Evolutionary conservation across 768 basidiomycete species (phyloP), one percentile per base, ranked within the genome.

Genomic region (Trametes cubensis): DNA sequence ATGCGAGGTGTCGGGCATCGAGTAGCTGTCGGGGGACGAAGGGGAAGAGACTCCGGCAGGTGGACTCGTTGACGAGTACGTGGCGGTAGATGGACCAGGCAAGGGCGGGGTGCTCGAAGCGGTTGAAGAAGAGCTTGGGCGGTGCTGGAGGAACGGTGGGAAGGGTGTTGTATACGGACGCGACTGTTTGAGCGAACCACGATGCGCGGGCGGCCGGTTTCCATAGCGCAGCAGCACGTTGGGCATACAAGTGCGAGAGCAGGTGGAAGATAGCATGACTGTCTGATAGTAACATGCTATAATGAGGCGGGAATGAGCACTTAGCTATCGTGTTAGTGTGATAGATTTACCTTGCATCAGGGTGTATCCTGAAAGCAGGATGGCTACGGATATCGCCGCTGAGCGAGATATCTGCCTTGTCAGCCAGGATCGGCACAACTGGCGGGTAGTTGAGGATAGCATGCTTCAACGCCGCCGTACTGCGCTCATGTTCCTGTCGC

Each of bases 221-320:
- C 95, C 95, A 98, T 2, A 96, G 72, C 0, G 86, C 72, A 10
- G 75, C 79, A 0, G 92, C 90, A 7, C 93, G 88, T 45, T 89
- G 85, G 4, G 83, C 91, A 72, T 98, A 98, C 23, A 98, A 84
- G 69, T 95, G 92, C 0, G 92, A 90, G 4, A 98, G 81, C 8
- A 97, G 83, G 66, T 97, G 89, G 0, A 94, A 75, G 2, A 83
- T 72, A 0, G 83, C 81, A 10, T 78, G 73, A 25, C 82, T 70
- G 17, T 76, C 71, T 66, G 67, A 61, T 15, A 55, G 47, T 20
- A 47, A 59, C 39, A 30, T 62, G 65, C 54, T 74, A 56, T 49
- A 17, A 28, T 40, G 15, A 25, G 34, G 45, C 34, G 58, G 45
- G 25, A 2, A 41, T n/a, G 7, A 60, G 26, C n/a, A 51, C 55